Conservation (phyloP, 306 rosid species). For the Gastrolobium bilobum region DNA sequence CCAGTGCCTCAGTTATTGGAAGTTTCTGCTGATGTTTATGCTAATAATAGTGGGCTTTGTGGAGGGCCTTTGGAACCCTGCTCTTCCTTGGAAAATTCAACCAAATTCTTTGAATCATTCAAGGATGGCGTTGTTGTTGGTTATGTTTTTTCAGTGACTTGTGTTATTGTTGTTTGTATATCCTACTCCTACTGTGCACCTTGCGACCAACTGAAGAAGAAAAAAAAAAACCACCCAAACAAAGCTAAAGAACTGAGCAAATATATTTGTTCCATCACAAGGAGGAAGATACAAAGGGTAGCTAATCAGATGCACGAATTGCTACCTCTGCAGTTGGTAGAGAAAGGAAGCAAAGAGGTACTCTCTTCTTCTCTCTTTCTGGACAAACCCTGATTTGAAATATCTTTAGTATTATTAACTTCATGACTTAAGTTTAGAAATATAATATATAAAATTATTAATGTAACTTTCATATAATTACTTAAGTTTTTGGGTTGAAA, state of each 20-base stretch:
- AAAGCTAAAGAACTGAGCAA: not conserved
- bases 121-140: conserved; percentile 44
- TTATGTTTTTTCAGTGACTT: conserved; percentile 14
- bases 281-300: not conserved
- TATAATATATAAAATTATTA: no score
- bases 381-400: not conserved
- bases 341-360: conserved; percentile 29
- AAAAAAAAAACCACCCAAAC: not conserved
- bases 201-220: not conserved
- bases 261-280: not conserved
- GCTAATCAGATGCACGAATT: not conserved
- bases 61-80: conserved; percentile 41
- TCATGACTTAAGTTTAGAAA: no score
- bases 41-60: conserved; percentile 14
- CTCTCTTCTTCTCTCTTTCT: not conserved
- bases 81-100: not conserved
- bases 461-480: no score
- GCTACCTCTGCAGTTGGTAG: not conserved
- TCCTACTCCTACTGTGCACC: not conserved
- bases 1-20: not conserved
- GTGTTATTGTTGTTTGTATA: not conserved
- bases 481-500: no score
- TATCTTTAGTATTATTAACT: not conserved
- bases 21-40: not conserved
- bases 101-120: not conserved